A percentile compares a stretch with the other conserved stretches of the same genome.
Evolutionary conservation across 495 filamentous ascomycete genomes (phyloP).

Genomic region (Lasiosphaeriaceae sp.): DNA sequence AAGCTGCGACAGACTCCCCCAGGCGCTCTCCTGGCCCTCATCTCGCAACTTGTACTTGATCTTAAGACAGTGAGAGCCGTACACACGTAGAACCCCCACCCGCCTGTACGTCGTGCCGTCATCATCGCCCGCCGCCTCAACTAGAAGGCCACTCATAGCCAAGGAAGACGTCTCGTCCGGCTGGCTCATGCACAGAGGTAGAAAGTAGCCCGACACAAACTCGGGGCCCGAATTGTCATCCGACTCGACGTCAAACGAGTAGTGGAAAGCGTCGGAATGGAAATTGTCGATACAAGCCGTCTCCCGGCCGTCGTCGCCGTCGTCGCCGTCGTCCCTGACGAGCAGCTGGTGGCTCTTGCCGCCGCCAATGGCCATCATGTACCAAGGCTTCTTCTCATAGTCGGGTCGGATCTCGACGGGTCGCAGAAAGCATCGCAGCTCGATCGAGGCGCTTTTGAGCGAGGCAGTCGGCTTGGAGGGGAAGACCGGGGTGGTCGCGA

Average conservation of each 20-base stretch:
- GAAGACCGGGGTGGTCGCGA: not conserved
- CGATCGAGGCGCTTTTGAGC: constrained; percentile 5
- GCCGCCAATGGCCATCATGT: constrained; percentile 10
- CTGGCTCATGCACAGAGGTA: constrained; percentile 3
- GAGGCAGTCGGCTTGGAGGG: constrained; percentile 1
- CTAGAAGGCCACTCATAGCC: not conserved
- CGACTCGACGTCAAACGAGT: constrained; percentile 4
- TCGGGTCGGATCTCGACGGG: constrained; percentile 9
- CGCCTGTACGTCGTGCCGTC: not conserved
- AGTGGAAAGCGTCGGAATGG: constrained; percentile 3
- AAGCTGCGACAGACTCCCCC: not conserved
- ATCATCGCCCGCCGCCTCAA: not conserved
- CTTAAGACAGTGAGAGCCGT: not conserved
- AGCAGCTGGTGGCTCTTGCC: constrained; percentile 6
- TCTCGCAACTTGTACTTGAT: constrained; percentile 1
- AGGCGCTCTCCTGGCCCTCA: not conserved
- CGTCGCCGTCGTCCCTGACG: not conserved
- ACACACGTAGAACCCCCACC: not conserved
- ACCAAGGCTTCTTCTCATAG: constrained; percentile 9
- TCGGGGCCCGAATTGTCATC: constrained; percentile 2
- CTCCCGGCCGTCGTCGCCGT: not conserved
- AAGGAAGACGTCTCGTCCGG: not conserved
- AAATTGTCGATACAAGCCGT: not conserved
- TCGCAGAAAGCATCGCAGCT: constrained; percentile 2
- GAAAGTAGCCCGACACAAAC: constrained; percentile 1